Base-by-base conservation (phyloP, 257 asterid species). In the Solanum megistacrolobum region DNA sequence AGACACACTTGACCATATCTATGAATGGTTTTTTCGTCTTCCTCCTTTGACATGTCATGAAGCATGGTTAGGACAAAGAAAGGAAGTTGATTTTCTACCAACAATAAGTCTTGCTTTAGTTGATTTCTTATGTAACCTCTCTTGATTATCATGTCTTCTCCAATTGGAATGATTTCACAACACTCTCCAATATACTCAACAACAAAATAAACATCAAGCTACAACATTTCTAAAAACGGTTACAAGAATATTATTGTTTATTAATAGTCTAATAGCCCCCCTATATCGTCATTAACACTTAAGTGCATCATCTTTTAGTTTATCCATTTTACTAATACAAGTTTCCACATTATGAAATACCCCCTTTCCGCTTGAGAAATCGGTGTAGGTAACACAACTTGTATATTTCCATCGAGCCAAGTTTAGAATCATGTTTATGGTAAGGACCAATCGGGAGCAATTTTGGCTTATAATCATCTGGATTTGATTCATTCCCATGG, bases 151-250 rank as follows among this genome's bases (percentile, higher is more conserved):
- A 12, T 46, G 2, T 46, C 55, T 46, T 46, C 55, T 46, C 55
- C 55, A 12, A 4, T 12, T 12, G 18, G 55, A 46, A 46, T 46
- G 55, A 20, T 8, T 38, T 48, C 65, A 10, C 52, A 46, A 29
- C 9, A 12, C 75, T 87, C 48, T 16, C 85, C 43, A 29, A 88
- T 25, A 5, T 85, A 82, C 83, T 90, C 90, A 21, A 90, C 65
- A 5, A 89, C 66, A 32, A 88, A 89, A 39, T 85, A 87, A 35
- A 87, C 87, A 39, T 90, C 90, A 10, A 90, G 48, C 41, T 81
- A 43, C 66, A 88, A 27, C 75, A 88, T 87, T 29, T 88, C 86
- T 12, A 4, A 29, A 27, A 23, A 87, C 14, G 76, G 21, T 65
- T 11, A 2, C 71, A 13, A 6, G 7, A 7, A 21, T 84, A 58